Evolutionary conservation across 2,329 filamentous ascomycete genomes (phyloP).

Genomic region (Fusarium sp.): DNA sequence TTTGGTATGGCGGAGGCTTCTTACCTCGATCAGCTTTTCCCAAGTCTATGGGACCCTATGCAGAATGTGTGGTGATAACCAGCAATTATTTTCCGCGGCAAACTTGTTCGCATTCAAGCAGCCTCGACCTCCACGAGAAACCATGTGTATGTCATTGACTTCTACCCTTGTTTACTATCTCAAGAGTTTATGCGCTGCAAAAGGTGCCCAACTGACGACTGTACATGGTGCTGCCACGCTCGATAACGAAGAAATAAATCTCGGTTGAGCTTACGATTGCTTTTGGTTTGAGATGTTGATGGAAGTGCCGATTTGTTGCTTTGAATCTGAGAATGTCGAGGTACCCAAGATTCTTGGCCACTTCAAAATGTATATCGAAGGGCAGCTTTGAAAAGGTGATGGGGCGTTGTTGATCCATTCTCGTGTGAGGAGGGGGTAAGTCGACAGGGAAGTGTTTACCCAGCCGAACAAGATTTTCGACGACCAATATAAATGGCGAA

Average conservation of each 20-base stretch:
- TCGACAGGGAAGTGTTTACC: background rate
- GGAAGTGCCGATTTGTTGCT: constrained; percentile 29
- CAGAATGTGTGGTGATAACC: constrained; percentile 49
- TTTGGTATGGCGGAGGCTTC: constrained; percentile 51
- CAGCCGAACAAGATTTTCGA: background rate
- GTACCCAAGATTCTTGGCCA: constrained; percentile 22
- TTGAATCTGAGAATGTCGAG: constrained; percentile 15
- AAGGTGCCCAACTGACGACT: background rate
- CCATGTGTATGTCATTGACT: background rate
- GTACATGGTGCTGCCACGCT: background rate
- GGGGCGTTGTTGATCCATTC: constrained; percentile 11
- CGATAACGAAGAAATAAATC: too few species aligned
- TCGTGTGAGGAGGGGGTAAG: background rate
- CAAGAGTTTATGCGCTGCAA: background rate
- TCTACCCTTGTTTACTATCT: background rate
- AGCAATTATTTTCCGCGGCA: background rate
- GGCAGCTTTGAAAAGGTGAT: constrained; percentile 24
- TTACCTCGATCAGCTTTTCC: constrained; percentile 53
- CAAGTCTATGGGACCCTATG: constrained; percentile 53
- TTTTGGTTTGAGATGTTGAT: constrained; percentile 10
- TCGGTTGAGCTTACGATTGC: background rate
- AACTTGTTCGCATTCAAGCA: background rate
- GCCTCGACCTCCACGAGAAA: background rate
- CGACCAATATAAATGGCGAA: background rate
- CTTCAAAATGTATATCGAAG: constrained; percentile 29